Evolutionary conservation across 2,329 filamentous ascomycete species (phyloP), one percentile per base, ranked within the genome.

Genomic region (Sporothrix luriei): DNA sequence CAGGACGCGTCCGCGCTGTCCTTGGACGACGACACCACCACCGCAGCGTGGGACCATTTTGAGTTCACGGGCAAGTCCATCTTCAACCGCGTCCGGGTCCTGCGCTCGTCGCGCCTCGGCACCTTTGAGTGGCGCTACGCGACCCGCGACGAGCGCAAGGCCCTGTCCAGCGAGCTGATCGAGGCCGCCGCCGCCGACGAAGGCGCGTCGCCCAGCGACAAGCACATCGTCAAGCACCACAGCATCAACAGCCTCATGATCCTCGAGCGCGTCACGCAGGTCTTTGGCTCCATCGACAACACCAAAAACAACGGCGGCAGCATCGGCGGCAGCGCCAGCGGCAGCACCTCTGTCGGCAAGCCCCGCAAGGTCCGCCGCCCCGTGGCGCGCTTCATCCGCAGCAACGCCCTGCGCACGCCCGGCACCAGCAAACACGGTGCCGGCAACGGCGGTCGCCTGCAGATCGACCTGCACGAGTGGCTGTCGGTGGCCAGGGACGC

Each of bases 41-140:
- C 73, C 19, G 75, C 78, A 49, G 74, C 76, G 21, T 76, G 73
- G 68, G 75, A 76, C 68, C 48, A 71, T 7, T 75, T 80, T 68
- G 68, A 73, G n/a, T 66, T 80, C 43, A 66, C 64, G 21, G 73
- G 76, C 68, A 76, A 80, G 24, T 81, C 80, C 71, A 78, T 83
- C 74, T 78, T 81, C 3, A 84, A 84, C 16, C 82, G 85, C 43
- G 78, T 82, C 2, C 79, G 81, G 43, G 74, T 73, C 9, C 84
- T 89, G 73, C 76, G 78, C 52, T 82, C 83, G 11, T 82, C 83
- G 11, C 81, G 81, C 11, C 78, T 82, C 49, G 85, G 85, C 19
- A 80, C 77, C 1, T 87, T 87, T 70, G 80, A 83, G 71, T 89
- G 87, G 87, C 80, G 82, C 14, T 88, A 89, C 75, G 81, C 81